A percentile compares a stretch with the other conserved stretches of the same genome.
Evolutionary conservation across 1,139 yeast genomes (phyloP).

Genomic region (Yamadazyma taylorii): DNA sequence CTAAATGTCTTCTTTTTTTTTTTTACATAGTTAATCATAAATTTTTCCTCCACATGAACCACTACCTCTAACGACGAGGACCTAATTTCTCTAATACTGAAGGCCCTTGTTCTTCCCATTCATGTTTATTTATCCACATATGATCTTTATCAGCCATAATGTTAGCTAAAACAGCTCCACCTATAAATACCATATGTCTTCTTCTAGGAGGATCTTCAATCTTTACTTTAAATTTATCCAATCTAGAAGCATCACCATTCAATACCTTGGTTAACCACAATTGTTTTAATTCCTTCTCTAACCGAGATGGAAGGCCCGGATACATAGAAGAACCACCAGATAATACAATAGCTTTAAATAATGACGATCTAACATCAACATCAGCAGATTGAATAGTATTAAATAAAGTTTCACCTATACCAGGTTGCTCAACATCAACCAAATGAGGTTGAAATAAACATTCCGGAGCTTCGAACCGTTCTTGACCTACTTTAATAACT

Average conservation of each 20-base stretch:
- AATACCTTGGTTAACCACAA: conserved; percentile 90
- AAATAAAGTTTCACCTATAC: conserved; percentile 89
- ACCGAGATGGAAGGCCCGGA: conserved; percentile 94
- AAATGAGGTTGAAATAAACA: conserved; percentile 95
- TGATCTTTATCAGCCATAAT: conserved; percentile 98
- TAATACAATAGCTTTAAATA: conserved; percentile 88
- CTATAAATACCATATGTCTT: conserved; percentile 97
- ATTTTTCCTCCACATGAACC: too few relatives aligned
- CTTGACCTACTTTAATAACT: conserved; percentile 89
- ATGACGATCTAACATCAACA: conserved; percentile 84
- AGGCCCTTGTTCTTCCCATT: conserved; percentile 97
- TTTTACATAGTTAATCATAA: not conserved
- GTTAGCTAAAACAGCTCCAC: conserved; percentile 97
- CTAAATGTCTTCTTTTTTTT: too few relatives aligned
- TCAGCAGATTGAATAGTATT: conserved; percentile 94
- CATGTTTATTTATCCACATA: conserved; percentile 95
- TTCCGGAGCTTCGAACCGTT: conserved; percentile 97
- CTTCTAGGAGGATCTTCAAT: conserved; percentile 99
- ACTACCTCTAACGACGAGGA: conserved; percentile 71
- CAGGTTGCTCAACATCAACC: conserved; percentile 98
- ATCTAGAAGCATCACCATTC: conserved; percentile 81
- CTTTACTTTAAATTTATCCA: conserved; percentile 90
- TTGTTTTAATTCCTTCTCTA: conserved; percentile 94
- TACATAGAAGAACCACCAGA: conserved; percentile 99
- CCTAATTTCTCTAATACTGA: conserved; percentile 85